A percentile compares a stretch with the other conserved stretches of the same genome.
These are phyloP conservation scores for Botrytis sinoallii DNA, from an alignment of 2,329 filamentous ascomycete genomes.

Conservation along the genomic window DNA sequence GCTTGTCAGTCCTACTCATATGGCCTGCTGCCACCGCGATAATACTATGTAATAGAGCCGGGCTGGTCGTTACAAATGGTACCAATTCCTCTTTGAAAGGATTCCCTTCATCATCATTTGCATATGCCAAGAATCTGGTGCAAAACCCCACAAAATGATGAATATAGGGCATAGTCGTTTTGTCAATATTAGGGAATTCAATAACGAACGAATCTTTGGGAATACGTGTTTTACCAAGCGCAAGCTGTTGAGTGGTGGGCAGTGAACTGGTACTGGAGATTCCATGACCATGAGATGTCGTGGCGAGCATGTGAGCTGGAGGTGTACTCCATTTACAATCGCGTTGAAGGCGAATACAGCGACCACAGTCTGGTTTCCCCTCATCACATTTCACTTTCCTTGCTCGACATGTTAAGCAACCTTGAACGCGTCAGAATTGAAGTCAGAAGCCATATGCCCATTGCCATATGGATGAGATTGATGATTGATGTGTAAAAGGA, in stretches of 20 bases:
- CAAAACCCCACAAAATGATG: slow-evolving; percentile 37
- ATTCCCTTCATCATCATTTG: slow-evolving; percentile 36
- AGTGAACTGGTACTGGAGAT: slow-evolving; percentile 4
- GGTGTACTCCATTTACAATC: slow-evolving; percentile 33
- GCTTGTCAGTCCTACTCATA: slow-evolving; percentile 30
- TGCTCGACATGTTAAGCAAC: slow-evolving; percentile 64
- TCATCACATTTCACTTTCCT: slow-evolving; percentile 72
- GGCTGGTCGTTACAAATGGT: slow-evolving; percentile 30
- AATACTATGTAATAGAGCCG: slow-evolving; percentile 35
- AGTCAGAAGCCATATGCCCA: neutral
- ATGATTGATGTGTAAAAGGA: neutral
- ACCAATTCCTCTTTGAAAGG: slow-evolving; percentile 35
- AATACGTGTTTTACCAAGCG: slow-evolving; percentile 12
- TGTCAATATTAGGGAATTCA: slow-evolving; percentile 34
- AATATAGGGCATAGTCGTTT: slow-evolving; percentile 33
- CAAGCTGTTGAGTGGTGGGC: slow-evolving; percentile 18
- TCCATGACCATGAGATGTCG: slow-evolving; percentile 17
- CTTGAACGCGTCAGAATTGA: slow-evolving; percentile 32
- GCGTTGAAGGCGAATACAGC: slow-evolving; percentile 33
- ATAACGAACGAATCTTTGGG: slow-evolving; percentile 34
- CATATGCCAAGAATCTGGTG: slow-evolving; percentile 34
- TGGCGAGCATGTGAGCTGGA: slow-evolving; percentile 16
- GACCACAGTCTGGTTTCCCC: slow-evolving; percentile 59
- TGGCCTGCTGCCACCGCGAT: slow-evolving; percentile 36
- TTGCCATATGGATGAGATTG: neutral